phyloP scores from a whole-genome alignment of 1,139 yeast genomes.

The Arxiozyma telluris region DNA sequence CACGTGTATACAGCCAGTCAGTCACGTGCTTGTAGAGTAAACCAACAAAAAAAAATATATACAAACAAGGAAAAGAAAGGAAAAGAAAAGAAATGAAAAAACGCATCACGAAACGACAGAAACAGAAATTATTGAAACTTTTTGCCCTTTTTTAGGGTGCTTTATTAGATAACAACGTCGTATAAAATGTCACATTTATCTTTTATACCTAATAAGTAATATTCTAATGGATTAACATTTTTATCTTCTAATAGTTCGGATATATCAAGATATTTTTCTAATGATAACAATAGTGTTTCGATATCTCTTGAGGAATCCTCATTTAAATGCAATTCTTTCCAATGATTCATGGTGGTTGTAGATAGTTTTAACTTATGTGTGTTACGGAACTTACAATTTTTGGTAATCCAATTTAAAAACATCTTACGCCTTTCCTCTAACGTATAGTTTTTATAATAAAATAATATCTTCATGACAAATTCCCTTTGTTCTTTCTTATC shows the following conservation, averaged over 20 bases:
- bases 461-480: constrained; percentile 21
- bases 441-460: constrained; percentile 22
- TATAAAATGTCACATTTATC: not conserved
- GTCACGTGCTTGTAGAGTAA: not conserved
- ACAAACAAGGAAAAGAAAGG: too few relatives aligned
- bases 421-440: constrained; percentile 13
- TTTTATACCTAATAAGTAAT: not conserved
- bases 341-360: not conserved
- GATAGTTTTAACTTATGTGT: not conserved
- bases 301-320: not conserved
- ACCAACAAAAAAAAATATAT: too few relatives aligned
- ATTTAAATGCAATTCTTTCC: not conserved
- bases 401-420: constrained; percentile 9
- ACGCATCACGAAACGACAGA: too few relatives aligned
- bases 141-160: not conserved
- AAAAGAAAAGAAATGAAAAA: too few relatives aligned
- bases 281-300: constrained; percentile 2
- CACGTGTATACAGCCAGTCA: not conserved
- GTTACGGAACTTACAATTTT: not conserved
- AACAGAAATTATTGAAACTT: too few relatives aligned
- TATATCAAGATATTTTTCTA: not conserved
- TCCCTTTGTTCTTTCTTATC: constrained; percentile 18
- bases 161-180: not conserved
- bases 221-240: not conserved
- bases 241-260: not conserved